Base-by-base conservation (phyloP, 768 basidiomycete species). In the Pholiota microspora region DNA sequence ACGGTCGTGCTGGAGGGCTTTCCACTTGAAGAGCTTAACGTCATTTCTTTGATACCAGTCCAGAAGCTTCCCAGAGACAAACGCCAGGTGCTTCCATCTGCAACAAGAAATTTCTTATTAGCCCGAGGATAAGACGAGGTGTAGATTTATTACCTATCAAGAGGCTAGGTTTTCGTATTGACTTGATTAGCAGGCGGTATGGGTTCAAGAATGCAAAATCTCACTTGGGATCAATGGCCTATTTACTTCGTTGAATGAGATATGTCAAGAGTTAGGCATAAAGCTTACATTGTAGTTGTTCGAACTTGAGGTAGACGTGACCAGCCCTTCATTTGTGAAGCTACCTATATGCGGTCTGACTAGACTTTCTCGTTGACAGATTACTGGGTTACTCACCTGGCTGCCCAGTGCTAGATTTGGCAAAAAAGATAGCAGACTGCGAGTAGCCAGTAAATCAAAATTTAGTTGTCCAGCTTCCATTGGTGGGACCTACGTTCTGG, bases 211-310 rank as follows among this genome's bases (percentile, higher is more conserved):
- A 24, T 24, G 23, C 18, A 4, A 49, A 27, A 2, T 67, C 76
- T 54, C 57, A 78, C 79, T 79, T 78, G 27, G 80, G 79, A 62
- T 81, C 81, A 59, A 81, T 81, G 5, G 81, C 79, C 77, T 80
- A 51, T 21, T 28, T 15, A 36, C 5, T 3, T 13, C 15, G 31
- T 25, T 25, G 12, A 24, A 24, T 23, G 16, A 56, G 21, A 18
- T 29, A 36, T 25, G 13, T 9, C 18, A 15, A 38, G 32, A 38
- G 34, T 18, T 13, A 36, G n/a, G 34, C 16, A 32, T 1, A 16
- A 8, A 32, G 57, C 70, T 29, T 54, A 76, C 77, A 56, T 79
- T 79, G 59, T 76, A 77, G 55, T 74, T 64, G 47, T 73, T 71
- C 15, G 68, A 62, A 13, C 58, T 58, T 2, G 72, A 65, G 0